Base-by-base conservation (phyloP, 148 eudicot species). In the Heliosperma pusillum region DNA sequence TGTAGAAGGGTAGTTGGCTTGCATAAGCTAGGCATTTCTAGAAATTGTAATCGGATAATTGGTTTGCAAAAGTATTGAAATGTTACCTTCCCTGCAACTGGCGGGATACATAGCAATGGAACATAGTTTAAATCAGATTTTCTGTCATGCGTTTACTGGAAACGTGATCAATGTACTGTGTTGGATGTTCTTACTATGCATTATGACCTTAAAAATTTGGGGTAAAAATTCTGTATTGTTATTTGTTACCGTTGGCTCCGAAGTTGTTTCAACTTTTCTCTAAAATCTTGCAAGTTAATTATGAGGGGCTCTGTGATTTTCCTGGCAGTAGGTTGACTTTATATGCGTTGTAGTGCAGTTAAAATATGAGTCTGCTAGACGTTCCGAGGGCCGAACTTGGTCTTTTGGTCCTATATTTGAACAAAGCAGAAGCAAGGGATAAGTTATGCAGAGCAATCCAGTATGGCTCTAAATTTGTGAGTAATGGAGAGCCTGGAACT, bases 371-470 rank as follows among this genome's bases (percentile, higher is more conserved):
- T 79, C 71, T 94, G 4, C 79, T 96, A 47, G 99, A 90, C 50
- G 90, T 80, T 15, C 80, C 97, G 63, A 83, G 94, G 84, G 84
- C 97, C 47, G 99, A 96, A 69, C 97, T 96, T 76, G 94, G 87
- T 47, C 94, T 96, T 69, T 65, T 83, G 21, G 90, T 96, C 50
- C 62, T 92, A 71, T 96, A 96, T 83, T 77, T 96, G 82, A 92
- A 90, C 91, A 96, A 96, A 85, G 99, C 99, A 22, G 99, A 96
- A 86, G 91, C 99, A 26, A 86, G 99, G 84, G 99, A 96, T 80
- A 96, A 96, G 91, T 86, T 96, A 79, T 96, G 97, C 89, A 89
- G 99, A 85, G 91, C 99, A 58, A 96, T 96, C 78, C 99, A 96
- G 74, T 96, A 96, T 82, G 99, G 99, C 76, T 96, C 99, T 30